Conservation (phyloP, 2,329 filamentous ascomycete genomes). For the Sphaerulina populicola region DNA sequence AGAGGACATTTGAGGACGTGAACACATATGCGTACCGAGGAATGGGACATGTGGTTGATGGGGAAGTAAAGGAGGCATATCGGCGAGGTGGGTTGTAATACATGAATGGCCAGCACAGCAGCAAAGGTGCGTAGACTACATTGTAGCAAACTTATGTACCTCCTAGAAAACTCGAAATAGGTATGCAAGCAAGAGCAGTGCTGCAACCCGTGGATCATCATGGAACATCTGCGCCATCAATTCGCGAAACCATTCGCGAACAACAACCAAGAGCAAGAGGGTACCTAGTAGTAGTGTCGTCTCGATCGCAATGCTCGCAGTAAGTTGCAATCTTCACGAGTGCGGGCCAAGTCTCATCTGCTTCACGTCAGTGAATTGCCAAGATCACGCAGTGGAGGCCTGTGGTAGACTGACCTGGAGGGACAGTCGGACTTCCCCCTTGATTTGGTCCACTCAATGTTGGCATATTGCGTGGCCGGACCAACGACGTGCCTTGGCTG, state of each 20-base stretch:
- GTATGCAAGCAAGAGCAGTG: neutral
- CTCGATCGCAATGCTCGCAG: too few species aligned
- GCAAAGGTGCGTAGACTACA: neutral
- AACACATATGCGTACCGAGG: neutral
- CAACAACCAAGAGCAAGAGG: too few species aligned
- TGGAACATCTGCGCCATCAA: neutral
- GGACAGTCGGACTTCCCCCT: neutral
- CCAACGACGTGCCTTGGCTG: neutral
- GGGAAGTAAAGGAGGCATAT: neutral
- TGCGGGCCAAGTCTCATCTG: neutral
- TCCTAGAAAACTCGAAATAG: too few species aligned
- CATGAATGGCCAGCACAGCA: neutral
- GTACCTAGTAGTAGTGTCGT: too few species aligned
- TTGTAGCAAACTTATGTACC: neutral
- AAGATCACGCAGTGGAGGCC: neutral
- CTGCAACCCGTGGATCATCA: neutral
- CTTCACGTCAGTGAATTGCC: neutral
- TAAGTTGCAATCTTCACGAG: neutral
- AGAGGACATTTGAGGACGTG: constrained; percentile 16
- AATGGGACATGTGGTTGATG: neutral
- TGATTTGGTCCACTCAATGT: neutral
- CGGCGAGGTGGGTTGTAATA: neutral
- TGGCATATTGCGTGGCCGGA: too few species aligned
- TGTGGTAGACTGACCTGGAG: neutral
- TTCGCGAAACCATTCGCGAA: too few species aligned